Percentiles rank a stretch among this genome's conserved stretches.
These are phyloP conservation scores for Cenchrus americanus DNA, from an alignment of 176 grass and related monocot genomes.

Conservation along the genomic window DNA sequence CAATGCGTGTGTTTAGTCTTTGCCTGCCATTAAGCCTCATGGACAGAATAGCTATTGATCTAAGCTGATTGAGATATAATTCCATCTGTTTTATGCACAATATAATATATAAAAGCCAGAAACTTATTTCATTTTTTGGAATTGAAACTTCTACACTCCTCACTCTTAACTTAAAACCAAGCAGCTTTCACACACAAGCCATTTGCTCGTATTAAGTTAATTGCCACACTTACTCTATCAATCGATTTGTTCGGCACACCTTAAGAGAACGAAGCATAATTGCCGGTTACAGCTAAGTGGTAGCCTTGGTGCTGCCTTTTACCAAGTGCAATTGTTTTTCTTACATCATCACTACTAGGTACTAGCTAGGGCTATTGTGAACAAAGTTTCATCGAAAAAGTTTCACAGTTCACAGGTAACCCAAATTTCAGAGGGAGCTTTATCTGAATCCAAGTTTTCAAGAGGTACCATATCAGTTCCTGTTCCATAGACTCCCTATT, in stretches of 20 bases:
- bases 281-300: not conserved
- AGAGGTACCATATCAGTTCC: not conserved
- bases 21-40: slow-evolving; percentile 22
- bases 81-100: not conserved
- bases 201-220: not conserved
- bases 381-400: not conserved
- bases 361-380: not conserved
- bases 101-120: not conserved
- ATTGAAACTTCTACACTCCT: too few relatives aligned
- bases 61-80: not conserved
- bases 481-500: not conserved
- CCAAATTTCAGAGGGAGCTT: not conserved
- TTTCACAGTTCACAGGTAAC: not conserved
- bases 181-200: not conserved
- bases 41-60: not conserved
- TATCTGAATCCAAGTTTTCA: not conserved
- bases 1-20: not conserved
- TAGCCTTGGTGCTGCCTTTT: not conserved
- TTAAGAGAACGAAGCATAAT: not conserved
- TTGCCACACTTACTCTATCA: not conserved
- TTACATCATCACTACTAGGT: not conserved
- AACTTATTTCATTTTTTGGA: not conserved
- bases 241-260: not conserved
- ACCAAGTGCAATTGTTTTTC: not conserved
- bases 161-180: not conserved